A percentile compares a stretch with the other conserved stretches of the same genome.
Evolutionary conservation across 2,329 filamentous ascomycete species (phyloP).

Genomic region (Didymella pomorum): DNA sequence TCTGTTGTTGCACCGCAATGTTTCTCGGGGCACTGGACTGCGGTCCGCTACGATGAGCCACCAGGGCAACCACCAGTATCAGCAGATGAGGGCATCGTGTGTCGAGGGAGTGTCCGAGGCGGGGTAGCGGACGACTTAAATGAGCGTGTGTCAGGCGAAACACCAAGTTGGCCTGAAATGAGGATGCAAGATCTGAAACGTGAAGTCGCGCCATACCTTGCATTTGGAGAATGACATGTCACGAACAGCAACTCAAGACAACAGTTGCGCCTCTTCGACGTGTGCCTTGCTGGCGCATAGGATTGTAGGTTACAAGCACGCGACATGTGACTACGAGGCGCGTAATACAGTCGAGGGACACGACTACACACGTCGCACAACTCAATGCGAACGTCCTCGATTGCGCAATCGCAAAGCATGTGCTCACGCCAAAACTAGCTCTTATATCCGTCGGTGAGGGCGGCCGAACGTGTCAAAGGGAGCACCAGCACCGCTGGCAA

Average conservation of each 20-base stretch:
- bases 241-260: background rate
- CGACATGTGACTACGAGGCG: background rate
- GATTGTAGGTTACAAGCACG: background rate
- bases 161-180: conserved; percentile 26
- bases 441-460: conserved; percentile 1
- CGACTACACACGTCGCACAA: background rate
- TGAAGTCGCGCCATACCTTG: conserved; percentile 22
- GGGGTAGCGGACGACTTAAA: conserved; percentile 22
- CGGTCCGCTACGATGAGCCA: background rate
- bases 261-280: background rate
- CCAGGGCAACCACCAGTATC: conserved; percentile 3
- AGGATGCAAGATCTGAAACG: conserved; percentile 33
- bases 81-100: conserved; percentile 12
- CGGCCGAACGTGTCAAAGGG: conserved; percentile 7
- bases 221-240: background rate
- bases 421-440: conserved; percentile 4
- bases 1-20: background rate
- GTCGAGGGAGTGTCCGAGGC: conserved; percentile 12
- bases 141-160: conserved; percentile 31
- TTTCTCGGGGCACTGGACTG: background rate
- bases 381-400: background rate
- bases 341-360: background rate
- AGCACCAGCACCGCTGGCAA: background rate
- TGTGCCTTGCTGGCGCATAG: background rate
- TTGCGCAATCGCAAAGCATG: background rate